Evolutionary conservation across 2,329 filamentous ascomycete species (phyloP).

Genomic region (Aspergillus eucalypticola): DNA sequence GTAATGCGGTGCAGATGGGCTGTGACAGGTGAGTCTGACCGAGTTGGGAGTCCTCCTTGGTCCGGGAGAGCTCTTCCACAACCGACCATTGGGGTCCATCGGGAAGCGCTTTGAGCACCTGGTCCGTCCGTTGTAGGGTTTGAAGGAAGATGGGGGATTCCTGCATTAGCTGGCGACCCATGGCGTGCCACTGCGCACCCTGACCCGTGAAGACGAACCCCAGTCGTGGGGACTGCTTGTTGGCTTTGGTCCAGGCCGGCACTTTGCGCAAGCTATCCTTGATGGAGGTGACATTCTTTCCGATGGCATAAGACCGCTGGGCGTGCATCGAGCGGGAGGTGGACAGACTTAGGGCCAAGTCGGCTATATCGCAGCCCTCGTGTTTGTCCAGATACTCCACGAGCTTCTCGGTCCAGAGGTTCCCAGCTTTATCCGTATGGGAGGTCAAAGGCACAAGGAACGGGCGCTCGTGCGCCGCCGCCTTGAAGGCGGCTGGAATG

Average conservation of each 20-base stretch:
- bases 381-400: background rate
- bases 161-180: constrained; percentile 27
- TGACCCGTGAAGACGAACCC: constrained; percentile 36
- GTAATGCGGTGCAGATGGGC: constrained; percentile 45
- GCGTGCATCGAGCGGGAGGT: background rate
- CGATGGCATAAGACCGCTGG: background rate
- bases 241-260: background rate
- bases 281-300: background rate
- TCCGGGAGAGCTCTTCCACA: constrained; percentile 9
- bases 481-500: background rate
- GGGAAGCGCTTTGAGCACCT: background rate
- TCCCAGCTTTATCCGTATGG: background rate
- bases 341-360: background rate
- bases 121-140: constrained; percentile 13
- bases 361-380: background rate
- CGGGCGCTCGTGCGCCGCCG: background rate
- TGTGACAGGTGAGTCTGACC: background rate
- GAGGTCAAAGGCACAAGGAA: background rate
- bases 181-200: constrained; percentile 32
- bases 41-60: background rate
- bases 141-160: constrained; percentile 10
- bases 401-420: background rate
- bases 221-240: constrained; percentile 2
- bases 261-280: background rate
- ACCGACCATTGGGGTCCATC: background rate